phyloP scores from a whole-genome alignment of 78 protist species.

The Dictyostelium firmibasis region DNA sequence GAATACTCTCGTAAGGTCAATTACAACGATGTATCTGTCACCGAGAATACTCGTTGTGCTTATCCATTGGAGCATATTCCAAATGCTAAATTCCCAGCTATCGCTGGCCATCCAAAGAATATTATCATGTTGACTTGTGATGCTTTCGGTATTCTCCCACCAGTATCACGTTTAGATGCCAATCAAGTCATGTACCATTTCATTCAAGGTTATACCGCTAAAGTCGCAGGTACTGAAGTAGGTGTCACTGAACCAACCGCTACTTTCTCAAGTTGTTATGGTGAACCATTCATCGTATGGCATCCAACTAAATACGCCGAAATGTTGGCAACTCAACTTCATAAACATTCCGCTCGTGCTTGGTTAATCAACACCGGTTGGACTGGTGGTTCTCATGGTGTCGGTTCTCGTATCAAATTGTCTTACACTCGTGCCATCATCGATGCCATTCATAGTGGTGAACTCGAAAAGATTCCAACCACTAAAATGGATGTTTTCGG shows the following conservation, averaged over 20 bases:
- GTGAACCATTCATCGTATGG: conserved; percentile 96
- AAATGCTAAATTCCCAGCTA: conserved; percentile 89
- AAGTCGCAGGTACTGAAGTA: conserved; percentile 96
- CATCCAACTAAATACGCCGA: conserved; percentile 97
- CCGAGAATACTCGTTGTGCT: conserved; percentile 97
- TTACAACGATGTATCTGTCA: conserved; percentile 86
- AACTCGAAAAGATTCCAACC: conserved; percentile 73
- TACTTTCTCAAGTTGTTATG: conserved; percentile 97
- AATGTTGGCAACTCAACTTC: conserved; percentile 89
- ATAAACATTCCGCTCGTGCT: conserved; percentile 83
- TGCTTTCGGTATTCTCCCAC: conserved; percentile 99
- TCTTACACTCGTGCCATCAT: conserved; percentile 93
- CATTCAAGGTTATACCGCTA: conserved; percentile 98
- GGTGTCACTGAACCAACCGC: conserved; percentile 97
- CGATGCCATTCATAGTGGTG: conserved; percentile 94
- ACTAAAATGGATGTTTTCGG: conserved; percentile 79
- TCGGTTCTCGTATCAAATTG: conserved; percentile 90
- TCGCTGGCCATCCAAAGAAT: conserved; percentile 93
- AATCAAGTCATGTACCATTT: conserved; percentile 97
- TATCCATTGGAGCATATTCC: conserved; percentile 96
- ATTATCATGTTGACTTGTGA: conserved; percentile 97
- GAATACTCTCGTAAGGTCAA: conserved; percentile 76
- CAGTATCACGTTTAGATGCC: conserved; percentile 91
- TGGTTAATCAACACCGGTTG: conserved; percentile 97
- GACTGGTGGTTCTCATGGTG: conserved; percentile 93